Evolutionary conservation across 2,329 filamentous ascomycete species (phyloP).

Genomic region (Cordyceps javanica): DNA sequence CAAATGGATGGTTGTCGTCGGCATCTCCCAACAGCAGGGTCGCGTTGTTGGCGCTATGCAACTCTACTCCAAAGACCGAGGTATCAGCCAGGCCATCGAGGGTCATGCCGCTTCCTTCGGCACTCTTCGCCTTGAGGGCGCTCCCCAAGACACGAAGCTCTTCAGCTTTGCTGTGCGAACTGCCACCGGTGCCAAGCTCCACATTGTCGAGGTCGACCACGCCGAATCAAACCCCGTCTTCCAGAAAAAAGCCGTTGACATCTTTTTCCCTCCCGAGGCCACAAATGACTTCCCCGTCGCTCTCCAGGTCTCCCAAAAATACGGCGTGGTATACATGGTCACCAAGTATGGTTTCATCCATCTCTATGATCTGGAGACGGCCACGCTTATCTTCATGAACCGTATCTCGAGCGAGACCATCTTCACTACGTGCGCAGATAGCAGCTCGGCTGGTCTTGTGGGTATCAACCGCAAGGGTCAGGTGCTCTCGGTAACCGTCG

Average conservation of each 20-base stretch:
- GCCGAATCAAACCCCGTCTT: conserved; percentile 82
- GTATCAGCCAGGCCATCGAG: conserved; percentile 96
- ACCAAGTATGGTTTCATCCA: conserved; percentile 99
- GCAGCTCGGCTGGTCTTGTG: conserved; percentile 78
- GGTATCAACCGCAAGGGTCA: conserved; percentile 98
- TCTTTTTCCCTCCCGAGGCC: conserved; percentile 95
- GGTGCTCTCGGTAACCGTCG: conserved; percentile 87
- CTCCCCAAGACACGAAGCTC: conserved; percentile 83
- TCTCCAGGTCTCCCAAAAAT: conserved; percentile 94
- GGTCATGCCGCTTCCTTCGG: conserved; percentile 95
- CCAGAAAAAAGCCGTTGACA: conserved; percentile 92
- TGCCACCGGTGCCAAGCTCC: conserved; percentile 84
- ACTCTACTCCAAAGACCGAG: conserved; percentile 90
- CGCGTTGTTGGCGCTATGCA: conserved; percentile 96
- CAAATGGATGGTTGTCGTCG: conserved; percentile 97
- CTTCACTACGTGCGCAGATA: conserved; percentile 85
- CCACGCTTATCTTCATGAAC: conserved; percentile 98
- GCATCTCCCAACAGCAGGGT: conserved; percentile 88
- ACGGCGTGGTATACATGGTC: conserved; percentile 93
- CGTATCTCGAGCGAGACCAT: conserved; percentile 98
- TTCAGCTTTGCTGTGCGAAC: conserved; percentile 95
- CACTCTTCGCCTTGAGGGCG: conserved; percentile 80
- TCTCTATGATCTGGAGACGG: conserved; percentile 94
- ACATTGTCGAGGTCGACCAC: conserved; percentile 97
- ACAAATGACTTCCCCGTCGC: conserved; percentile 96